phyloP scores from a whole-genome alignment of 345 rosid genomes.

The Acer yangbiense region DNA sequence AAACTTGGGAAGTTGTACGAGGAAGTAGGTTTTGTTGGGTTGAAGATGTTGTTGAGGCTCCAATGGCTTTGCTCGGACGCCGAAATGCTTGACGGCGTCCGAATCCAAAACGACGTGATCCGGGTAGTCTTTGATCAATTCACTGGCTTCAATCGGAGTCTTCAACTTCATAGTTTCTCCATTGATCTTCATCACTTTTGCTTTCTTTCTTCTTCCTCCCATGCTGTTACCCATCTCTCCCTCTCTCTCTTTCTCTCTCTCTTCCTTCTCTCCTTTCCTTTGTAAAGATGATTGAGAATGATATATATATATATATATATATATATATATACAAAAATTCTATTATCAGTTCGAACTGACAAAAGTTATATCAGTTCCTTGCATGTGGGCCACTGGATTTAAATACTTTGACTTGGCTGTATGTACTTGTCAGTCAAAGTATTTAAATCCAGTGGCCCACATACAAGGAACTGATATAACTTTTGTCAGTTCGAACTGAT shows the following conservation, averaged over 20 bases:
- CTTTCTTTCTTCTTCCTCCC: conserved; percentile 51
- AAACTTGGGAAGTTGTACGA: conserved; percentile 69
- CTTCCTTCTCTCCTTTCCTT: too few relatives aligned
- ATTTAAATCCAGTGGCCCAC: too few relatives aligned
- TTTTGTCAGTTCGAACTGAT: too few relatives aligned
- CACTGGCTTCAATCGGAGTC: conserved; percentile 64
- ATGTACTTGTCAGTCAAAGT: too few relatives aligned
- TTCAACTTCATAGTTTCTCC: conserved; percentile 75
- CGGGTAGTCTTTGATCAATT: conserved; percentile 68
- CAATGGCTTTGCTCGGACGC: conserved; percentile 74
- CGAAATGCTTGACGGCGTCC: conserved; percentile 72
- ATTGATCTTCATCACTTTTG: conserved; percentile 80
- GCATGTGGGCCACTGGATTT: too few relatives aligned
- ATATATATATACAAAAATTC: not conserved
- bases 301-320: not conserved
- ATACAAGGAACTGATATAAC: too few relatives aligned
- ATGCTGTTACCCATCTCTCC: conserved; percentile 72
- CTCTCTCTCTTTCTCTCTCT: not conserved
- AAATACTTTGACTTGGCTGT: too few relatives aligned
- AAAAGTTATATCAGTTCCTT: too few relatives aligned
- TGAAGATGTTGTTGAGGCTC: conserved; percentile 60
- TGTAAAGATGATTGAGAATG: not conserved
- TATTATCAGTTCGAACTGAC: too few relatives aligned
- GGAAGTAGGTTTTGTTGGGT: conserved; percentile 67
- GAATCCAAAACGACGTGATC: conserved; percentile 80